Percentiles rank a stretch among this genome's conserved stretches.
These are phyloP conservation scores for Claviceps pazoutovae DNA, from an alignment of 2,329 filamentous ascomycete genomes.

Conservation along the genomic window DNA sequence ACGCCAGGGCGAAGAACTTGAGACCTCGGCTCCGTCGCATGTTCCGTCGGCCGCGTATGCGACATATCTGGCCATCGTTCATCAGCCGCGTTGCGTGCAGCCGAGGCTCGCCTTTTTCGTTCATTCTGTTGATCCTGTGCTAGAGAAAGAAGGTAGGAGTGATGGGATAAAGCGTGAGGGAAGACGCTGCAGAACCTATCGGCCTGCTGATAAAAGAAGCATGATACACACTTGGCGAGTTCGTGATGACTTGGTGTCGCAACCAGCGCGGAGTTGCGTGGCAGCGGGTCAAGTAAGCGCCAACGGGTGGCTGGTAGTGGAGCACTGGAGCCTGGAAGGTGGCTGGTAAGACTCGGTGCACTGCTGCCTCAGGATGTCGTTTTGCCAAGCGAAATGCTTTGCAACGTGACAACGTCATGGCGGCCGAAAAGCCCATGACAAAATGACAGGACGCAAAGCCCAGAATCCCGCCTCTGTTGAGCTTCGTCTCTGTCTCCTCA, in stretches of 20 bases:
- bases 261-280: background rate
- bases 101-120: conserved; percentile 30
- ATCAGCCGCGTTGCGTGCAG: conserved; percentile 25
- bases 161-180: too few species aligned
- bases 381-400: background rate
- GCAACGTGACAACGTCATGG: too few species aligned
- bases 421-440: too few species aligned
- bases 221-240: background rate
- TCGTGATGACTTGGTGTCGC: background rate
- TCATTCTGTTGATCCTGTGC: conserved; percentile 10
- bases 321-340: background rate
- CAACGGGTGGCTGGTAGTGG: background rate
- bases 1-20: conserved; percentile 29
- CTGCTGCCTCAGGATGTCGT: background rate
- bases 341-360: background rate
- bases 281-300: background rate
- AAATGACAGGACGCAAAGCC: background rate
- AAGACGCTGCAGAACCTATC: background rate
- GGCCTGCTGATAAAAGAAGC: background rate
- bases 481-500: too few species aligned
- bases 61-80: conserved; percentile 2
- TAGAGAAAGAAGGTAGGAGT: too few species aligned
- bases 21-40: conserved; percentile 30
- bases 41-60: conserved; percentile 13
- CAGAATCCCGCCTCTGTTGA: too few species aligned